phyloP scores from a whole-genome alignment of 768 basidiomycete genomes.

The Tylopilus plumbeoviolaceoides region DNA sequence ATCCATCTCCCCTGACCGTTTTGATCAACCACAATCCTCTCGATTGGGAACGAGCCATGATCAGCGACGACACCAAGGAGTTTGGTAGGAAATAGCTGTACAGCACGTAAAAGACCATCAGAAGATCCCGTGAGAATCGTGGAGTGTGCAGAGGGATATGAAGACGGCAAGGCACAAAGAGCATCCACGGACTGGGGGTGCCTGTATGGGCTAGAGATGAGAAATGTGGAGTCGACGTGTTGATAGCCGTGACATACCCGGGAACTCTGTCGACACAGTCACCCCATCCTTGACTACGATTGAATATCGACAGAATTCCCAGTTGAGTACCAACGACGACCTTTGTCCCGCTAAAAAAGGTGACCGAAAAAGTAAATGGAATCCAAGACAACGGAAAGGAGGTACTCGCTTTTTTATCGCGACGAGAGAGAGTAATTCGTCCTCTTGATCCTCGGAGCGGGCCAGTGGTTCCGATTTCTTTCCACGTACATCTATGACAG shows the following conservation, averaged over 20 bases:
- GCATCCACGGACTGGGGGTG: conserved; percentile 92
- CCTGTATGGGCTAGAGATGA: conserved; percentile 37
- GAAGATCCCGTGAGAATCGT: conserved; percentile 87
- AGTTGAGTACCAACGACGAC: conserved; percentile 85
- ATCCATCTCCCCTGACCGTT: conserved; percentile 71
- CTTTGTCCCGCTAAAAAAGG: conserved; percentile 58
- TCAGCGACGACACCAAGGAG: conserved; percentile 87
- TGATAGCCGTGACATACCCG: conserved; percentile 48
- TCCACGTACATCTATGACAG: conserved; percentile 86
- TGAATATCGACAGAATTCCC: conserved; percentile 88
- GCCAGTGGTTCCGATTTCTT: conserved; percentile 74
- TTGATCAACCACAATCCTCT: conserved; percentile 69
- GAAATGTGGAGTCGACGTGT: not conserved
- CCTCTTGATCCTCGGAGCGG: conserved; percentile 94
- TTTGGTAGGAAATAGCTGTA: conserved; percentile 85
- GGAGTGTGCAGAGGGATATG: conserved; percentile 57
- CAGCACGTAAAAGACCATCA: conserved; percentile 84
- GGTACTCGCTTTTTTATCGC: conserved; percentile 71
- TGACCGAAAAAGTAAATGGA: not conserved
- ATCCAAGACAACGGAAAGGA: not conserved
- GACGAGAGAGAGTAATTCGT: conserved; percentile 84
- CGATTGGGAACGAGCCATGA: conserved; percentile 90
- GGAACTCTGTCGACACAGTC: conserved; percentile 91
- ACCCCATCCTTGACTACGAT: conserved; percentile 80
- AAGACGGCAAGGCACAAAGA: conserved; percentile 66